Base-by-base conservation (phyloP, 2,329 filamentous ascomycete species). In the Blastomyces parvus region DNA sequence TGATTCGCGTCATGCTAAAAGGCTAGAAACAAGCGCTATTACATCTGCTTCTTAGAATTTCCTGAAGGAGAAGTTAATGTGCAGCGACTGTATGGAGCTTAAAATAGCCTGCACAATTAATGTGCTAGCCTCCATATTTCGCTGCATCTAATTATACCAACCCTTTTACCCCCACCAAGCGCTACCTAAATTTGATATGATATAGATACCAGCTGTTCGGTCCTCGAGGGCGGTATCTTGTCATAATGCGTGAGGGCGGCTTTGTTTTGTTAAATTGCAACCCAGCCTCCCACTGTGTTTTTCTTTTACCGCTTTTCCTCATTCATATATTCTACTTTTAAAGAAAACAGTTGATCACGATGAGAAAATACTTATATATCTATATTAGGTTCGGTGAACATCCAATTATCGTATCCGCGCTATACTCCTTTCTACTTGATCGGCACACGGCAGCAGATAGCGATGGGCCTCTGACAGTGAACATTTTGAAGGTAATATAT, bases 351-450 rank as follows among this genome's bases (percentile, higher is more conserved):
- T 60, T 14, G 13, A 33, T n/a, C 36, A 48, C 17, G 42, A 11
- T 50, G 19, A 48, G 30, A 27, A 55, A 61, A 66, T 63, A 69
- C 63, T 70, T 58, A 66, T 72, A 66, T 72, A 69, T 74, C 76
- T 67, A 67, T 66, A 63, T 62, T 70, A 81, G 79, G 73, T 71
- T 81, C 68, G 79, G 79, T 63, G 79, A 81, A 67, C 79, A 81
- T 67, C 78, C 78, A 9, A 76, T 78, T 66, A 74, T 78, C 36
- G 70, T 81, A 61, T 71, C 78, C 59, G 77, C 78, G 48, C 72
- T 81, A 64, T 79, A 80, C 67, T 80, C 78, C 7, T 81, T 81
- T 65, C 69, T 81, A 57, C 69, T 78, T 53, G 79, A 82, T 70
- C 77, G 80, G 33, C 76, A 80, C 66, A 78, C 78, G 62, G 79